A percentile compares a stretch with the other conserved stretches of the same genome.
Conservation (phyloP, 2,329 filamentous ascomycete genomes). For the Aspergillus pseudoviridinutans region DNA sequence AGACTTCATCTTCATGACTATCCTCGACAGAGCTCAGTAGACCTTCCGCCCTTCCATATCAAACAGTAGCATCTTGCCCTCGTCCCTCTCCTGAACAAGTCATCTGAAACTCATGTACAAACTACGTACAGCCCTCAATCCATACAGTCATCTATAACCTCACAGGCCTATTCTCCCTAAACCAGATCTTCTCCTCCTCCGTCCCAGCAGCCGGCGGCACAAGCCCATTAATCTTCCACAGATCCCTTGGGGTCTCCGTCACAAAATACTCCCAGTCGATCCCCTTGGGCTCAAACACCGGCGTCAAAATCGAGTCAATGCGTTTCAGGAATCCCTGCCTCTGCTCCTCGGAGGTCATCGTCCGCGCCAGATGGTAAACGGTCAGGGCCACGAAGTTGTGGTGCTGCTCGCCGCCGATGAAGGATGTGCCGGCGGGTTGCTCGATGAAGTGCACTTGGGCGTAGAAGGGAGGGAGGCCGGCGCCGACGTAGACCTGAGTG, state of each 20-base stretch:
- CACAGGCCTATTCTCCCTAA: conserved; percentile 8
- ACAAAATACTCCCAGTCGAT: conserved; percentile 22
- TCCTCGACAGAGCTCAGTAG: no score
- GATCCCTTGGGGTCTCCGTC: conserved; percentile 14
- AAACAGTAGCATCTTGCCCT: no score
- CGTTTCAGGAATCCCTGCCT: not conserved
- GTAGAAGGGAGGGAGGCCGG: not conserved
- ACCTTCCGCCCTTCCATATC: no score
- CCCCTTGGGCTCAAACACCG: conserved; percentile 14
- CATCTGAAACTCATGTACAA: no score
- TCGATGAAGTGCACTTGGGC: not conserved
- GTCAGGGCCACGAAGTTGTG: not conserved
- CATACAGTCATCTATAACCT: not conserved
- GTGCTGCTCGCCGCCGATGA: conserved; percentile 1
- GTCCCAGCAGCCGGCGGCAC: conserved; percentile 16
- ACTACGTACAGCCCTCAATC: not conserved
- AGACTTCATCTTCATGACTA: no score
- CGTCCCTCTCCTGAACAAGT: no score
- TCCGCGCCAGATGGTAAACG: conserved; percentile 6
- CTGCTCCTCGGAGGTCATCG: conserved; percentile 1
- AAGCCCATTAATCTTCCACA: conserved; percentile 23
- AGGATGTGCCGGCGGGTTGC: not conserved
- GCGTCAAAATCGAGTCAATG: conserved; percentile 14
- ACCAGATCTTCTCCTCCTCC: conserved; percentile 11
- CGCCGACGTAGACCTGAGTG: not conserved